Base-by-base conservation (phyloP, 2,329 filamentous ascomycete species). In the Sordariomycetes sp. region DNA sequence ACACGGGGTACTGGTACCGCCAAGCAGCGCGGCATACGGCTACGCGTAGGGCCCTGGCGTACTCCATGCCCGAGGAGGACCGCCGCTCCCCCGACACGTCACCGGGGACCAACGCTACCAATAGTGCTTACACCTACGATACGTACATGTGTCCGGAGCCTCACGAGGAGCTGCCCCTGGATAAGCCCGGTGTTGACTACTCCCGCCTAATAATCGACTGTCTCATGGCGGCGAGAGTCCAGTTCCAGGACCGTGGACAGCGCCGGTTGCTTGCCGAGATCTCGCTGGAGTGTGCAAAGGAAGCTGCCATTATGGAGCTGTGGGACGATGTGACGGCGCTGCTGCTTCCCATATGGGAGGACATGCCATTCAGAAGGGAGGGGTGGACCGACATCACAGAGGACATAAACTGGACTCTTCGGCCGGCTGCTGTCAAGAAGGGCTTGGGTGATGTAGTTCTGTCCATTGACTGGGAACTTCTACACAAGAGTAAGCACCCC, bases 1-100 rank as follows among this genome's bases (percentile, higher is more conserved):
- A 88, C 64, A 76, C 79, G 1, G 85, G 85, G 6, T 88, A 87
- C 65, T 88, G 85, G 82, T 84, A 83, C 63, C 79, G 81, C 16
- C 69, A 79, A 52, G 83, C 84, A 1, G 80, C 82, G 4, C 76
- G 76, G n/a, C 81, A 86, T 62, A 70, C 80, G 1, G 72, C 74
- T 3, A 72, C 76, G 18, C 78, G 85, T 10, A 76, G 81, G 48
- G 72, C 68, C 24, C 67, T 85, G 51, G 83, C 84, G 1, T 72
- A 72, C 25, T 71, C 72, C 22, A 85, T 87, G 60, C 78, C 84
- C 0, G 79, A 85, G 32, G 82, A 85, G 59, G 82, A 82, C 61
- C 73, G 83, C 43, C 73, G 72, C 55, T 71, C 75, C 1, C 81
- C 81, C 6, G 76, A 78, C 40, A 64, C 69, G 3, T 76, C 78